Evolutionary conservation across 805 yeast species (phyloP), one percentile per base, ranked within the genome.

Genomic region (Candida sonorensis): DNA sequence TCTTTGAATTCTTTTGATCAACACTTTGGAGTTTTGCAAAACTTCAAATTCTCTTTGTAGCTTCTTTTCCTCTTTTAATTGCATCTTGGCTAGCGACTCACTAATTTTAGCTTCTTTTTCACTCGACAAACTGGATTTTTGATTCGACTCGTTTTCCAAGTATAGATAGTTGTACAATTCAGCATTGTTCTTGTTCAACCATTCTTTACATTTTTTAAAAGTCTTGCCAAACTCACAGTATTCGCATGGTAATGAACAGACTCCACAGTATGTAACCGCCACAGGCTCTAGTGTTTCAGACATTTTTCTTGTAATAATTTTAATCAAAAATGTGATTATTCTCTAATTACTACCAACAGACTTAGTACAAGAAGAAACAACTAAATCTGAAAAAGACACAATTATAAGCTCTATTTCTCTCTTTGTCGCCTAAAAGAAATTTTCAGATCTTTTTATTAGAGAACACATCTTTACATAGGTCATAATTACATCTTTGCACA

Each of bases 211-310:
- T 51, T 84, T 75, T 52, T 78, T 80, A 57, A 83, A 69, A 17
- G 77, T 62, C 28, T 81, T 83, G 10, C 95, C 92, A 53, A 88
- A 88, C 54, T 90, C 97, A 62, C 97, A 88, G 61, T 78, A 88
- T 58, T 77, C 95, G 4, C 85, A 85, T n/a, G 95, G 95, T 51
- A 72, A 78, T 2, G 85, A 61, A 54, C 95, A 85, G 10, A 84
- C 72, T 5, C 75, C 86, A 55, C 95, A 85, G 61, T 85, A 85
- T 11, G 69, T 50, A 14, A 78, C 72, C 16, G 55, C 50, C 9
- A 47, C 46, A 4, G 56, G 56, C 22, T 30, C 32, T 27, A 46
- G 10, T 3, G 22, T 27, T 14, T 20, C 35, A n/a, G n/a, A n/a
- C n/a, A n/a, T n/a, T n/a, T n/a, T n/a, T n/a, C n/a, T n/a, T n/a